Percentiles rank a stretch among this genome's conserved stretches.
These are phyloP conservation scores for Thalassiosira hispida DNA, from an alignment of 352 stramenopile genomes.

Conservation along the genomic window DNA sequence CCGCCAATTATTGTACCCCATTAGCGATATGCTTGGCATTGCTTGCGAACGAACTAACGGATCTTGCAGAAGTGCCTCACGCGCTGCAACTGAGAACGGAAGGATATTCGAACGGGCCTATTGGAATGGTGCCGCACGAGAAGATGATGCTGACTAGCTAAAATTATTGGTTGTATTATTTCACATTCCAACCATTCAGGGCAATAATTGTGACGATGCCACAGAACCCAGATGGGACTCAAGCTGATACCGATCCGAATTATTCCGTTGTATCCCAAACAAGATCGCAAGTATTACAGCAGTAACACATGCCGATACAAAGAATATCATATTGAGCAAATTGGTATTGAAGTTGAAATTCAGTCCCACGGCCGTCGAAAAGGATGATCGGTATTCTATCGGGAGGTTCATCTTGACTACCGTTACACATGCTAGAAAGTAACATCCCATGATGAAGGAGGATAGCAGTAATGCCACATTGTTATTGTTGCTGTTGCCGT, in stretches of 20 bases:
- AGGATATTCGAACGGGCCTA: too few relatives aligned
- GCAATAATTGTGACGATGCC: background rate
- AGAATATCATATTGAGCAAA: constrained; percentile 66
- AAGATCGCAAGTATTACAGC: constrained; percentile 57
- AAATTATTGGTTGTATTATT: too few relatives aligned
- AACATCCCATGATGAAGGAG: constrained; percentile 65
- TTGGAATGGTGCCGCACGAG: too few relatives aligned
- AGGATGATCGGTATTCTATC: constrained; percentile 60
- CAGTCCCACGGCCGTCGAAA: constrained; percentile 60
- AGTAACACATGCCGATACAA: constrained; percentile 51
- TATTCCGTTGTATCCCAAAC: constrained; percentile 79
- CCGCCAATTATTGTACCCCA: too few relatives aligned
- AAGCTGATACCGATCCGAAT: constrained; percentile 58
- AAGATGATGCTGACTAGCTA: too few relatives aligned
- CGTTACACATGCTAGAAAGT: constrained; percentile 75
- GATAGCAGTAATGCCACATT: constrained; percentile 33
- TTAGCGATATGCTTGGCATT: too few relatives aligned
- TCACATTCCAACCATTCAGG: too few relatives aligned
- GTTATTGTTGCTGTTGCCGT: constrained; percentile 6
- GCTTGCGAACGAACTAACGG: too few relatives aligned
- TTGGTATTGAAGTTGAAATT: constrained; percentile 61
- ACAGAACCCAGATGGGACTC: constrained; percentile 19
- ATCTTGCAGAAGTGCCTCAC: too few relatives aligned
- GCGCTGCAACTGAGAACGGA: too few relatives aligned
- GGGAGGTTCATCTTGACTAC: constrained; percentile 78